phyloP scores from a whole-genome alignment of 768 basidiomycete genomes.

The Rhizopogon vesiculosus region DNA sequence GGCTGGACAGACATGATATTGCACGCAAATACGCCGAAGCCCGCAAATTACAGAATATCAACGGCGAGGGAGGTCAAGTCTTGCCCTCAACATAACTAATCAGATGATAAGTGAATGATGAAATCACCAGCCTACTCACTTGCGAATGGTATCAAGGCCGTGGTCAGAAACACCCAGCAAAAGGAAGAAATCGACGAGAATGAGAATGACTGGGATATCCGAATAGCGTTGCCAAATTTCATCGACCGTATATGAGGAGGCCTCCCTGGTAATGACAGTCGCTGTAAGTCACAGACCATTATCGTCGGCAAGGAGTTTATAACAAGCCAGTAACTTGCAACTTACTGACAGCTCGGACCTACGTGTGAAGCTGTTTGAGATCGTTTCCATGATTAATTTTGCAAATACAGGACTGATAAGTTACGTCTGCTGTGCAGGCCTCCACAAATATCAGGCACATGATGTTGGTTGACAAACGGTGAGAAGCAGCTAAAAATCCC shows the following conservation, averaged over 20 bases:
- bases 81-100: not conserved
- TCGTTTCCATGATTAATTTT: not conserved
- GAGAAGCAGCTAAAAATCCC: conserved; percentile 4
- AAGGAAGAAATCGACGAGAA: not conserved
- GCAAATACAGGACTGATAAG: not conserved
- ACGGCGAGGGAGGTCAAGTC: not conserved
- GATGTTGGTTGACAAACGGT: not conserved
- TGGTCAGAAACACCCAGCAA: not conserved
- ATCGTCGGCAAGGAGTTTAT: not conserved
- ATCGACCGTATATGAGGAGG: not conserved
- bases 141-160: not conserved
- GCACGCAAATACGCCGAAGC: not conserved
- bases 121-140: not conserved
- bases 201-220: not conserved
- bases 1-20: not conserved
- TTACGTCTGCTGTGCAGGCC: not conserved
- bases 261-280: not conserved
- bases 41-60: not conserved
- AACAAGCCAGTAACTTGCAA: not conserved
- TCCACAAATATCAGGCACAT: not conserved
- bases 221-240: not conserved
- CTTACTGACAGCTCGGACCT: not conserved
- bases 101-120: not conserved
- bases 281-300: not conserved
- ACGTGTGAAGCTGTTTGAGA: not conserved